phyloP scores from a whole-genome alignment of 176 grass and related monocot genomes.

The Phoenix dactylifera region DNA sequence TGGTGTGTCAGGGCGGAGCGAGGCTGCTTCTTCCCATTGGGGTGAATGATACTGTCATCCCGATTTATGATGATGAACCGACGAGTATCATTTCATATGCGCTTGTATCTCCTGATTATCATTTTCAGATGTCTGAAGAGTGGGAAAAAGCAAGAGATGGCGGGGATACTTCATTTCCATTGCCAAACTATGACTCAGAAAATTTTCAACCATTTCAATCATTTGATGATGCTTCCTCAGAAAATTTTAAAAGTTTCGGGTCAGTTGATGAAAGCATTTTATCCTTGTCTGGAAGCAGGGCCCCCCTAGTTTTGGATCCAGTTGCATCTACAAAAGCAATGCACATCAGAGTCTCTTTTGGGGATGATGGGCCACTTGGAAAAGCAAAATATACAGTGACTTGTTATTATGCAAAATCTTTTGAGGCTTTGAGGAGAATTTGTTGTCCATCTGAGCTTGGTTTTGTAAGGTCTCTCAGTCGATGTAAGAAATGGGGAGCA shows the following conservation, averaged over 20 bases:
- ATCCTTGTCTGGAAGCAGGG: slow-evolving; percentile 45
- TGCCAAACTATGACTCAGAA: slow-evolving; percentile 54
- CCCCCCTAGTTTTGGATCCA: slow-evolving; percentile 28
- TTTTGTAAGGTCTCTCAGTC: slow-evolving; percentile 83
- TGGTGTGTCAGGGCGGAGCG: slow-evolving; percentile 49
- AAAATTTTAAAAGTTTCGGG: slow-evolving; percentile 36
- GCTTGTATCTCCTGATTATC: slow-evolving; percentile 71
- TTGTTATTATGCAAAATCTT: slow-evolving; percentile 87
- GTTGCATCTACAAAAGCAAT: slow-evolving; percentile 25
- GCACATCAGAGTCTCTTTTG: slow-evolving; percentile 74
- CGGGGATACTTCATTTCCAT: slow-evolving; percentile 42
- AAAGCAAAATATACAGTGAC: slow-evolving; percentile 77
- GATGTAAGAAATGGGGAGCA: slow-evolving; percentile 93
- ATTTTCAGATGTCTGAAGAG: slow-evolving; percentile 51
- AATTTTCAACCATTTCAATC: slow-evolving; percentile 67
- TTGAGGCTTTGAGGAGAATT: slow-evolving; percentile 77
- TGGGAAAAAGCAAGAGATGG: slow-evolving; percentile 39
- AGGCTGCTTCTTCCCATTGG: slow-evolving; percentile 71
- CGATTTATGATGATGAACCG: slow-evolving; percentile 93
- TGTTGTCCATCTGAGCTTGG: slow-evolving; percentile 85
- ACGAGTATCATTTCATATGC: slow-evolving; percentile 89
- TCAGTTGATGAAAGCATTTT: slow-evolving; percentile 22
- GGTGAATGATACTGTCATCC: slow-evolving; percentile 62
- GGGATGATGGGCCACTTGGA: slow-evolving; percentile 53
- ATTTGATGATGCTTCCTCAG: slow-evolving; percentile 65